Evolutionary conservation across 169 alveolate genomes (phyloP), one percentile per base, ranked within the genome.

Genomic region (Babesia sp.): DNA sequence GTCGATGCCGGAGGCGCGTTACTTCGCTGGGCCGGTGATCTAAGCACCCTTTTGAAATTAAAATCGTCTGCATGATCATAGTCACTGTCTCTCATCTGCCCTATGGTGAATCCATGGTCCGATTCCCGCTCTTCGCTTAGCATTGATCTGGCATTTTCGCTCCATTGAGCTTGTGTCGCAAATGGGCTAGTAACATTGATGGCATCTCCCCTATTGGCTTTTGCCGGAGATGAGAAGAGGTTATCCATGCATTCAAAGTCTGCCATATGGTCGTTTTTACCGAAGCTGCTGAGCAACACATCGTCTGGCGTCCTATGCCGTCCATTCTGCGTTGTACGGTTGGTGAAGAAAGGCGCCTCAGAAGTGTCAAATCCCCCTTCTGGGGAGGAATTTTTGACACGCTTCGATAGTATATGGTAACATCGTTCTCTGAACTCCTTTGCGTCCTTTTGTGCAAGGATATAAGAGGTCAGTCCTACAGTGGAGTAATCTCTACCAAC

Each of bases 391-490:
- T 59, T 16, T 46, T 64, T 64, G 31, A 76, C 66, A 11, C 54
- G 46, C 66, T 76, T 42, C 28, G 83, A 69, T 20, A 79, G 59
- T 14, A 71, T 45, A 48, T 44, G 66, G 60, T 58, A 79, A 45
- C 87, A 79, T 29, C 87, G 82, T 26, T 70, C 78, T 12, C 87
- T 57, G 71, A 70, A 79, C 46, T 51, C 63, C 48, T 54, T 79
- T 16, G 87, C 78, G 22, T 79, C 87, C 64, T 59, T 70, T 34
- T 66, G 75, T 20, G 82, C 87, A 45, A 66, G 55, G 9, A 79
- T 56, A 70, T 79, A 79, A 24, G 87, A 66, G 37, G 59, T 68
- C n/a, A 79, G 77, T 20, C 87, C 87, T 9, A 79, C 78, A 28
- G 73, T 33, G 11, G 71, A 66, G 63, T 64, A 79, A 51, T 79